Base-by-base conservation (phyloP, 768 basidiomycete genomes). In the Stropharia rugosoannulata region DNA sequence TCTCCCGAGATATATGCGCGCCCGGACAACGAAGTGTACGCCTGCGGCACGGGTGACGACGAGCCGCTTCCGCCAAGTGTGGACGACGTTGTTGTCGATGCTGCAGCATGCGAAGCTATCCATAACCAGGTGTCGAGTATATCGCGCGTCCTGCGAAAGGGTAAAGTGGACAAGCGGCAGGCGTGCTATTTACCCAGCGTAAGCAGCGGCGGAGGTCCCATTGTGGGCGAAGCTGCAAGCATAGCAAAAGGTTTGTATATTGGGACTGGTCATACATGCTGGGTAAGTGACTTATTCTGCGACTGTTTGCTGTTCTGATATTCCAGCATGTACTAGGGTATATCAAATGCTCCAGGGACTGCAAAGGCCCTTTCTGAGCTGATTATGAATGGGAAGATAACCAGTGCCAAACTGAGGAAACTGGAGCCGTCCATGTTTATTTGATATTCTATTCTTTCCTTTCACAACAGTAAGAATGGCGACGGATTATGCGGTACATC, bases 311-410 rank as follows among this genome's bases (percentile, higher is more conserved):
- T 16, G 47, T 38, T 51, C 65, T 13, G 65, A 25, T 19, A 12
- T 13, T 45, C 11, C 27, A 27, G 11, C 13, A 25, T 9, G 11
- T 9, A 45, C 2, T 53, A 89, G 88, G 89, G 89, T 0, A 86
- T 90, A 40, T 90, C 84, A 67, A 90, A 90, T 66, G 91, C 86
- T 3, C 92, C 93, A 0, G 93, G 90, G 4, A 95, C 92, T 3
- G 94, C 87, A 1, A 82, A 80, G 60, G 83, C 82, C 6, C 67
- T 97, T 40, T 75, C 83, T 12, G 89, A 93, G 67, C 70, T 90
- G 15, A 71, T 94, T 6, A 74, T 93, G 71, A 81, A 86, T 32
- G 89, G 89, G 10, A 78, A 79, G 56, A 80, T 81, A 45, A 74
- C 64, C 37, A 86, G 84, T 54, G 84, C 82, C 1, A 73, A 84